A percentile compares a stretch with the other conserved stretches of the same genome.
phyloP scores from a whole-genome alignment of 2,329 filamentous ascomycete species.

The Botrytis porri region DNA sequence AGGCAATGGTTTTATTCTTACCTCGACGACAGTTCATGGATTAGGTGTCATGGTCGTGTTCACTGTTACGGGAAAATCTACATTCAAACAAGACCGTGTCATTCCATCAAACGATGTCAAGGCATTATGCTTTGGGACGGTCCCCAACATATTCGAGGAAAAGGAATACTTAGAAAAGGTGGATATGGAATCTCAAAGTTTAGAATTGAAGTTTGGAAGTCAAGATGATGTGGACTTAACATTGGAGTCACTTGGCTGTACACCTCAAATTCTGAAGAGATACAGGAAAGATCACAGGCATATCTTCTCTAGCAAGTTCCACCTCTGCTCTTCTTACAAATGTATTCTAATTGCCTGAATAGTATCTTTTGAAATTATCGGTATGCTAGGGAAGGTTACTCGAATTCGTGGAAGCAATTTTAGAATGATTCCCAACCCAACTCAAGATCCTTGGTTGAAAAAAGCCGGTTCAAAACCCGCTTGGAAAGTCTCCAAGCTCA shows the following conservation, averaged over 20 bases:
- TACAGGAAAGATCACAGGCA: conserved; percentile 38
- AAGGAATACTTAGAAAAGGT: conserved; percentile 41
- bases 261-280: conserved; percentile 49
- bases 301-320: conserved; percentile 33
- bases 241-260: conserved; percentile 52
- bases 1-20: conserved; percentile 40
- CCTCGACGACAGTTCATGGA: conserved; percentile 42
- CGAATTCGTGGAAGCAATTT: conserved; percentile 51
- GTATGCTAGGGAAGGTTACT: conserved; percentile 53
- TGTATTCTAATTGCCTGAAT: conserved; percentile 29
- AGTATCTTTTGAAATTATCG: conserved; percentile 58
- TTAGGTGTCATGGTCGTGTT: conserved; percentile 56
- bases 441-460: conserved; percentile 52
- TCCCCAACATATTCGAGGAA: conserved; percentile 53
- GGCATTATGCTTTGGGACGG: conserved; percentile 53
- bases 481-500: conserved; percentile 34
- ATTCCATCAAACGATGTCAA: conserved; percentile 54
- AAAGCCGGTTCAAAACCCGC: conserved; percentile 30
- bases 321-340: neutral
- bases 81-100: conserved; percentile 49
- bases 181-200: conserved; percentile 30
- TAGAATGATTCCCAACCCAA: conserved; percentile 56
- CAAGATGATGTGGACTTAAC: conserved; percentile 51
- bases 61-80: conserved; percentile 48
- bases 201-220: conserved; percentile 49